Percentiles rank a stretch among this genome's conserved stretches.
Evolutionary conservation across 1,284 basidiomycete genomes (phyloP).

Genomic region (Ganoderma boninense): DNA sequence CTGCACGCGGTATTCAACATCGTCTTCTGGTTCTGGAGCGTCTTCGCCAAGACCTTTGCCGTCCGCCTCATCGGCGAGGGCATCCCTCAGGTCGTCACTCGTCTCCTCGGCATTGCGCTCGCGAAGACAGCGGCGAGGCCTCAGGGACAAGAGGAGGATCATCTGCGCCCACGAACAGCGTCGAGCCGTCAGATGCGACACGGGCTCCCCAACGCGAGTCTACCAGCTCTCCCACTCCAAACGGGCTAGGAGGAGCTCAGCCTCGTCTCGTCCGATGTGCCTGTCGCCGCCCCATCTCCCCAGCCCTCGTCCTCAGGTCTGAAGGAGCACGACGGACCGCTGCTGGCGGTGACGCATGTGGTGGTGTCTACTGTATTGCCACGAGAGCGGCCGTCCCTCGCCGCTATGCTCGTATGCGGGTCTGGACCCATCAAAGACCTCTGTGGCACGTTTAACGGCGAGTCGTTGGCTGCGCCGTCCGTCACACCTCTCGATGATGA

Average conservation of each 20-base stretch:
- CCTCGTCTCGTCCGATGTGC: neutral
- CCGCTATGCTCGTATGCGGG: slow-evolving; percentile 6
- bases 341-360: neutral
- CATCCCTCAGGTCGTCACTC: slow-evolving; percentile 19
- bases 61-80: slow-evolving; percentile 23
- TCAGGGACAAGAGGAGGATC: neutral
- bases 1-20: slow-evolving; percentile 29
- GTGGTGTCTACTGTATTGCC: slow-evolving; percentile 8
- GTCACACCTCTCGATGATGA: neutral
- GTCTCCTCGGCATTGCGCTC: slow-evolving; percentile 21
- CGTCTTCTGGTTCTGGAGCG: slow-evolving; percentile 31
- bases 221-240: neutral
- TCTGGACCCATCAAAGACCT: neutral
- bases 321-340: neutral
- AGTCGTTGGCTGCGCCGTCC: neutral
- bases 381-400: neutral
- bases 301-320: neutral
- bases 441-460: slow-evolving; percentile 13
- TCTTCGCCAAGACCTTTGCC: slow-evolving; percentile 18
- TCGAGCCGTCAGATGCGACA: neutral
- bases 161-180: neutral
- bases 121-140: slow-evolving; percentile 17
- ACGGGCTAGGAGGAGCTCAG: neutral
- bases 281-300: neutral
- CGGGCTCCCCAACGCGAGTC: neutral